A percentile compares a stretch with the other conserved stretches of the same genome.
These are phyloP conservation scores for Neophaeococcomyces mojaviensis DNA, from an alignment of 2,329 filamentous ascomycete species.

Conservation along the genomic window DNA sequence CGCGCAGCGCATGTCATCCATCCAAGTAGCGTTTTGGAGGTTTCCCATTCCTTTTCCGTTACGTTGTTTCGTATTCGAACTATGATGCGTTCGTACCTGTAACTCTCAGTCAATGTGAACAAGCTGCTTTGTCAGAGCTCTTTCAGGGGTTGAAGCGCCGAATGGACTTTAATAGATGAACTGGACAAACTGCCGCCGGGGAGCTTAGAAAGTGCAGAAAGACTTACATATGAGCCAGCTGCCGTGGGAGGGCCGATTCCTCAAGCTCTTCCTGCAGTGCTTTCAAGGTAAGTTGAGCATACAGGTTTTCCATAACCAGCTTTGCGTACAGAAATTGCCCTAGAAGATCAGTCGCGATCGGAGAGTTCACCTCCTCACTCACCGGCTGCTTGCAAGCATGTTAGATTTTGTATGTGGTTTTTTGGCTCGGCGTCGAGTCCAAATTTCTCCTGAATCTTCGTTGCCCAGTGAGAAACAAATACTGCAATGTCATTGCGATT, in stretches of 20 bases:
- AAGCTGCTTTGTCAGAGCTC: neutral
- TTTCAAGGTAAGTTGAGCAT: constrained; percentile 17
- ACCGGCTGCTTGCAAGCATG: constrained; percentile 13
- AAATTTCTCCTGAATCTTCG: constrained; percentile 18
- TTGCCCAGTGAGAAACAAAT: constrained; percentile 22
- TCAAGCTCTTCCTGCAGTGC: constrained; percentile 21
- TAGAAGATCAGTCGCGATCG: constrained; percentile 7
- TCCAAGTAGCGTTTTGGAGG: constrained; percentile 29
- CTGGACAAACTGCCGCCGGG: neutral
- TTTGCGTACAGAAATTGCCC: constrained; percentile 26
- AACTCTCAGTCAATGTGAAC: neutral
- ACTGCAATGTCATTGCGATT: constrained; percentile 26
- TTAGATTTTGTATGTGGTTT: constrained; percentile 17
- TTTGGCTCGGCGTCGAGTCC: constrained; percentile 5
- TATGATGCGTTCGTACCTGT: constrained; percentile 28
- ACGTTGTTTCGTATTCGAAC: constrained; percentile 16
- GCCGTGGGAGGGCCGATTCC: constrained; percentile 8
- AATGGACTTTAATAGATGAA: constrained; percentile 4
- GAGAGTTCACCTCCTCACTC: neutral
- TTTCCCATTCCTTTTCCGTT: constrained; percentile 17
- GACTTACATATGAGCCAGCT: constrained; percentile 20
- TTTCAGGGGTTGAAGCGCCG: neutral
- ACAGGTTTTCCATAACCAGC: constrained; percentile 23
- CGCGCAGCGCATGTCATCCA: constrained; percentile 37
- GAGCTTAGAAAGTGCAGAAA: neutral